Base-by-base conservation (phyloP, 2,329 filamentous ascomycete species). In the Aureobasidium mangrovei region DNA sequence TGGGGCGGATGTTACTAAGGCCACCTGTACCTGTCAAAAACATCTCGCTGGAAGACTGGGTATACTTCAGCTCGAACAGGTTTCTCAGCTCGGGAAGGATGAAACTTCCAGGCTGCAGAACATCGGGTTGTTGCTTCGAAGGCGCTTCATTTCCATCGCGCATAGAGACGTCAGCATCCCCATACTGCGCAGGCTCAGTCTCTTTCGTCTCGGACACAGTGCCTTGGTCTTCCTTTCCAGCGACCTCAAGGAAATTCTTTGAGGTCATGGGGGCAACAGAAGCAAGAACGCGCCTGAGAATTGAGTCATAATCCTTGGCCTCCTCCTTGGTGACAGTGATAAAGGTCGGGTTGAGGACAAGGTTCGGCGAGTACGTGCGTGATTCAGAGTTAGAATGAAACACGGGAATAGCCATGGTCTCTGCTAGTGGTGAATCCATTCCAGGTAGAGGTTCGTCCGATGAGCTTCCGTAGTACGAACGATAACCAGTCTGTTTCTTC, bases 111-210 rank as follows among this genome's bases (percentile, higher is more conserved):
- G 77, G 60, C 72, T 71, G 59, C 73, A 74, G 75, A 73, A 88
- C 59, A 69, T 73, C 3, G 78, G 58, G 80, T 29, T 77, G 73
- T 60, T 66, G 35, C n/a, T 33, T n/a, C 8, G 51, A 32, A 12
- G 51, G 51, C n/a, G 51, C 36, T n/a, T 41, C 45, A 7, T 57
- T 56, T 32, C 56, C 54, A 9, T 58, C 57, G 7, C 55, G 49
- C 29, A 54, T 53, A 0, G 86, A 87, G 12, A 98, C 84, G 65
- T 96, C 88, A 4, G 97, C 87, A 63, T 96, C 82, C 58, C 88
- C 88, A 58, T 96, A 91, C 67, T 96, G 91, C 7, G 41, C 44
- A n/a, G 61, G 62, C 33, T 60, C 58, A 39, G 63, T 64, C 18
- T 67, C 64, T 7, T 53, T 46, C 3, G 52, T 29, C 5, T 28